A percentile compares a stretch with the other conserved stretches of the same genome.
phyloP scores from a whole-genome alignment of 1,284 basidiomycete species.

The Grifola frondosa region DNA sequence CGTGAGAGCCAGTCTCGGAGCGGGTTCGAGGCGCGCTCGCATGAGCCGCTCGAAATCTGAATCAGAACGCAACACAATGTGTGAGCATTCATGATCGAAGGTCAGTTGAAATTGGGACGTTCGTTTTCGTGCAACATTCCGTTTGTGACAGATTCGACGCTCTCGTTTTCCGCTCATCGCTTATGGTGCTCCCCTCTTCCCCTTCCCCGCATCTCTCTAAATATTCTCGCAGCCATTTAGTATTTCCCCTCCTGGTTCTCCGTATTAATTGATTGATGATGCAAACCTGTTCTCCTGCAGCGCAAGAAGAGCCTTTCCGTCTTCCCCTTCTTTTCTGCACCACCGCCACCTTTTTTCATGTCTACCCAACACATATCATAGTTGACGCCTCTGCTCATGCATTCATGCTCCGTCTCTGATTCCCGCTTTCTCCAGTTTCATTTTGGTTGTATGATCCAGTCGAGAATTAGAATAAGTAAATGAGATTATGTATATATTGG shows the following conservation, averaged over 20 bases:
- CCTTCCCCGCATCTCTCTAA: too few species aligned
- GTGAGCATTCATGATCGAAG: conserved; percentile 8
- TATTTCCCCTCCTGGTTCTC: background rate
- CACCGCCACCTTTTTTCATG: conserved; percentile 15
- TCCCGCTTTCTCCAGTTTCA: conserved; percentile 9
- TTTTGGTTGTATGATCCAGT: conserved; percentile 24
- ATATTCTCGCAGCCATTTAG: too few species aligned
- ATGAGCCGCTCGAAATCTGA: conserved; percentile 83
- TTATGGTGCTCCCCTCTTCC: conserved; percentile 9
- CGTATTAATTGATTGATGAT: conserved; percentile 14
- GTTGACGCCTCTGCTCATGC: conserved; percentile 17
- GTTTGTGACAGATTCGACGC: conserved; percentile 25
- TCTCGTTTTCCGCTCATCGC: conserved; percentile 14
- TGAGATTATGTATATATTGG: conserved; percentile 24
- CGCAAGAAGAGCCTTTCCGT: conserved; percentile 24
- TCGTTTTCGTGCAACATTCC: conserved; percentile 13
- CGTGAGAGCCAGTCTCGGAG: conserved; percentile 54
- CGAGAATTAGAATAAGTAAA: conserved; percentile 22
- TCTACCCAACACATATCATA: conserved; percentile 19
- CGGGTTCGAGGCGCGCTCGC: conserved; percentile 76
- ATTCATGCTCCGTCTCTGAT: conserved; percentile 17
- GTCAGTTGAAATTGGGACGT: conserved; percentile 16
- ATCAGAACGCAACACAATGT: conserved; percentile 16
- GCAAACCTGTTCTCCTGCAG: conserved; percentile 25
- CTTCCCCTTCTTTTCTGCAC: background rate